Conservation (phyloP, 2,329 filamentous ascomycete genomes). For the Thyridium curvatum region DNA sequence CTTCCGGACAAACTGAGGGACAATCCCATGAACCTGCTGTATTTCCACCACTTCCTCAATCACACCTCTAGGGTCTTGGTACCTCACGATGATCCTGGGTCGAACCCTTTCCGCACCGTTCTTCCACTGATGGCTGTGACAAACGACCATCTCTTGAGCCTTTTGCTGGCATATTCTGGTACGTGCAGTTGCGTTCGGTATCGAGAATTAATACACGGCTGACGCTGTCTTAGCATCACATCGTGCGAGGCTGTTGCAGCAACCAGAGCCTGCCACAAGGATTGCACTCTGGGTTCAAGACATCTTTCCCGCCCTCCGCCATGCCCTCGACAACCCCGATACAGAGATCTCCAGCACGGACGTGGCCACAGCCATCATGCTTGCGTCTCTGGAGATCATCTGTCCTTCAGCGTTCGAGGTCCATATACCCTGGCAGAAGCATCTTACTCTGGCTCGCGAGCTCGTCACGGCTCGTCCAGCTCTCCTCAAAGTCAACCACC, state of each 20-base stretch:
- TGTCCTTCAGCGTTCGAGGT: conserved; percentile 76
- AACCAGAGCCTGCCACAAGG: conserved; percentile 67
- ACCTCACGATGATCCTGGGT: conserved; percentile 43
- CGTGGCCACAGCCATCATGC: conserved; percentile 77
- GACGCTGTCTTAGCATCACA: conserved; percentile 56
- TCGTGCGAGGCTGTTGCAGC: conserved; percentile 65
- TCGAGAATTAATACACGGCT: conserved; percentile 1
- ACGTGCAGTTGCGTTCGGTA: conserved; percentile 7
- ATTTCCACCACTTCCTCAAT: conserved; percentile 63
- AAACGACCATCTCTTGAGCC: conserved; percentile 66
- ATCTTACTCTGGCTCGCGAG: conserved; percentile 68
- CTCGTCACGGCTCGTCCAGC: conserved; percentile 60
- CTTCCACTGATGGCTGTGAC: conserved; percentile 57
- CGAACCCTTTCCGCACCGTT: conserved; percentile 46
- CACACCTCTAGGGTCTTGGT: conserved; percentile 62
- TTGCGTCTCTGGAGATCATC: conserved; percentile 77
- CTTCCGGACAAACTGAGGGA: conserved; percentile 49
- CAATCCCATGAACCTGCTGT: conserved; percentile 75
- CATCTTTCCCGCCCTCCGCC: conserved; percentile 67
- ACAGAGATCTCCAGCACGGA: conserved; percentile 65
- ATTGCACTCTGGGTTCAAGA: conserved; percentile 77
- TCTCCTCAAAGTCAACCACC: conserved; percentile 41
- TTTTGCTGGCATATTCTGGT: conserved; percentile 71
- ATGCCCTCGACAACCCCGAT: conserved; percentile 55
- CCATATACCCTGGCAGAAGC: conserved; percentile 74